phyloP scores from a whole-genome alignment of 2,329 filamentous ascomycete genomes.

The Fusarium udum region DNA sequence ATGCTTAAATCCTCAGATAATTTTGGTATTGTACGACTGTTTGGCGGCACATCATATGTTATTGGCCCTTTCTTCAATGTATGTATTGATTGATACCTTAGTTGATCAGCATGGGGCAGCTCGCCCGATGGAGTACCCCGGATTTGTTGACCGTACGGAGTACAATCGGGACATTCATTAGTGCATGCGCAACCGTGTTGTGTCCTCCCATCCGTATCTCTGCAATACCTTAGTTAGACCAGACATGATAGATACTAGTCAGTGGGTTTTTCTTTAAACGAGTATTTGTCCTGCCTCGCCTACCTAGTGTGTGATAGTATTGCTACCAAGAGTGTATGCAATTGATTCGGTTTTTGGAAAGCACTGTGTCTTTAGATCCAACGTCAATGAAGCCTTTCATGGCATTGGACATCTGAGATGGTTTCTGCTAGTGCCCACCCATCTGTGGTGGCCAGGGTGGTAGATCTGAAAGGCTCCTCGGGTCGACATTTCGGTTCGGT shows the following conservation, averaged over 20 bases:
- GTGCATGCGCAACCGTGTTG: neutral
- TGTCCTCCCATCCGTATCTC: neutral
- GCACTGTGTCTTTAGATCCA: neutral
- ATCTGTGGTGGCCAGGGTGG: neutral
- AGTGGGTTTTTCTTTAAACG: neutral
- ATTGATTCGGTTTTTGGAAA: neutral
- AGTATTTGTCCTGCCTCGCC: neutral
- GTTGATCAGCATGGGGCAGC: neutral
- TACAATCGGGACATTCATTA: neutral
- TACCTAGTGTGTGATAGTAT: neutral
- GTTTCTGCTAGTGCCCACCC: neutral
- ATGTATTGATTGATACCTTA: neutral
- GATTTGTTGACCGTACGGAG: neutral
- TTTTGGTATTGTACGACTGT: neutral
- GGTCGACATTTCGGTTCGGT: slow-evolving; percentile 4
- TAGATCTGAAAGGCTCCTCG: neutral
- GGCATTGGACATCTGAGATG: neutral
- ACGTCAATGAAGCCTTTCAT: neutral
- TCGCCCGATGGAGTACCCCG: neutral
- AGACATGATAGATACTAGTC: neutral
- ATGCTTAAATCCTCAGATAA: neutral
- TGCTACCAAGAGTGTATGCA: neutral
- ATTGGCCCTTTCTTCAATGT: neutral
- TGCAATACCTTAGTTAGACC: neutral
- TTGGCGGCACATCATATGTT: neutral